Conservation (phyloP, 768 basidiomycete genomes). For the Coprinellus aureogranulatus region DNA sequence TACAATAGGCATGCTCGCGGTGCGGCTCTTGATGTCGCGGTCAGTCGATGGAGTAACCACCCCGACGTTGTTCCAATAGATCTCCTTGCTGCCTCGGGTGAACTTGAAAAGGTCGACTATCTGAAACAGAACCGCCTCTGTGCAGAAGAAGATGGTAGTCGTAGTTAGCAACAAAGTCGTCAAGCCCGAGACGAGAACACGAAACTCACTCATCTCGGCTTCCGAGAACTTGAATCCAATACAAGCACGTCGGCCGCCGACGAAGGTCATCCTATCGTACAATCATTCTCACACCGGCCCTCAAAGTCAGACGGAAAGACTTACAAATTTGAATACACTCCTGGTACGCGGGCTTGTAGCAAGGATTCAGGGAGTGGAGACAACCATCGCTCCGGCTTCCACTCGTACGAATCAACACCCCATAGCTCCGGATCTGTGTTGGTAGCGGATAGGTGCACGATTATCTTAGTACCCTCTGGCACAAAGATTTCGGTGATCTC, state of each 20-base stretch:
- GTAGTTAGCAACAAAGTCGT: no score
- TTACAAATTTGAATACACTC: conserved; percentile 11
- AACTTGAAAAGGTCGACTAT: conserved; percentile 12
- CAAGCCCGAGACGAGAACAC: no score
- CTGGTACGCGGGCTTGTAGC: conserved; percentile 8
- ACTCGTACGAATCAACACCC: conserved; percentile 39
- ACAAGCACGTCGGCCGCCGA: no score
- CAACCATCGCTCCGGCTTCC: conserved; percentile 43
- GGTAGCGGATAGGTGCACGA: conserved; percentile 33
- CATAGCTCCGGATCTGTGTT: conserved; percentile 27
- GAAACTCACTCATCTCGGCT: conserved; percentile 49
- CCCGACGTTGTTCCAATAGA: conserved; percentile 9
- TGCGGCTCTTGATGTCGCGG: conserved; percentile 52
- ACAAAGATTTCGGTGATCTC: conserved; percentile 34
- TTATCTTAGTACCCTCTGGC: conserved; percentile 35
- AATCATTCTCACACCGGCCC: no score
- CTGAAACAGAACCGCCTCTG: conserved; percentile 13
- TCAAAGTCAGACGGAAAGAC: no score
- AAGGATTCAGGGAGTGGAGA: conserved; percentile 28
- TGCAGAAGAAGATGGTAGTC: no score
- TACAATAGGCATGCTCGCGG: conserved; percentile 38
- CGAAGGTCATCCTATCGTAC: no score
- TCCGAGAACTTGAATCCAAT: conserved; percentile 56
- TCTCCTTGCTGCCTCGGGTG: not conserved
- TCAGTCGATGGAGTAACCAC: conserved; percentile 2